A percentile compares a stretch with the other conserved stretches of the same genome.
Evolutionary conservation across 768 basidiomycete genomes (phyloP).

Genomic region (Tubosaeta sp.): DNA sequence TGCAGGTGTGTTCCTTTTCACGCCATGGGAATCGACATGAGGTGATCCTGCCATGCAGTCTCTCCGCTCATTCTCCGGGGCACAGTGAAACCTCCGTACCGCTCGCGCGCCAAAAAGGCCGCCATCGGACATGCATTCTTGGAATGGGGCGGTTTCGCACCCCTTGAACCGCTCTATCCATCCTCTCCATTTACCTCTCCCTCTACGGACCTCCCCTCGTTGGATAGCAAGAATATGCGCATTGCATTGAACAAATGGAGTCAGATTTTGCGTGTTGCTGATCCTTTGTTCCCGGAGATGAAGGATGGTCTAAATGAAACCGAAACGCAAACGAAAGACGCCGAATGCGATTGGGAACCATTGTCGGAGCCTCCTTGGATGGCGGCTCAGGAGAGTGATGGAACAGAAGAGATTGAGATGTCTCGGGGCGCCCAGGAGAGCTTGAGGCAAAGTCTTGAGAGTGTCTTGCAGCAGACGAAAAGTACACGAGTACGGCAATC

Average conservation of each 20-base stretch:
- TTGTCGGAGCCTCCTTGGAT: conserved; percentile 16
- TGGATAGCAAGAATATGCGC: conserved; percentile 28
- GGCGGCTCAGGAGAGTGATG: not conserved
- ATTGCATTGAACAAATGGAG: conserved; percentile 33
- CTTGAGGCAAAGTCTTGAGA: conserved; percentile 24
- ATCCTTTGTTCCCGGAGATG: conserved; percentile 32
- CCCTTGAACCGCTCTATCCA: conserved; percentile 27
- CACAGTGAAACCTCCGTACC: conserved; percentile 20
- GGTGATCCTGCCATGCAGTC: conserved; percentile 6
- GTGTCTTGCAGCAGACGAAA: conserved; percentile 9
- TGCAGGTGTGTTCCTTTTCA: conserved; percentile 18
- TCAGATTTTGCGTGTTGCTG: conserved; percentile 29
- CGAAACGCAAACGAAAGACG: conserved; percentile 4
- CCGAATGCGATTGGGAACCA: conserved; percentile 22
- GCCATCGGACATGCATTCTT: conserved; percentile 30
- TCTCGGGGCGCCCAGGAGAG: conserved; percentile 8
- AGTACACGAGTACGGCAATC: not conserved
- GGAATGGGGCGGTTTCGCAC: conserved; percentile 31
- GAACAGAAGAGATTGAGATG: conserved; percentile 4
- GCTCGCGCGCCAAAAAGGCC: conserved; percentile 28
- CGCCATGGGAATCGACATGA: not conserved
- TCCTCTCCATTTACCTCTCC: conserved; percentile 26
- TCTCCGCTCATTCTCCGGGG: conserved; percentile 20
- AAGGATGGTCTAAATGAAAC: not conserved
- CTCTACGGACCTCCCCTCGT: conserved; percentile 5